phyloP scores from a whole-genome alignment of 1,284 basidiomycete genomes.

The Grifola frondosa region DNA sequence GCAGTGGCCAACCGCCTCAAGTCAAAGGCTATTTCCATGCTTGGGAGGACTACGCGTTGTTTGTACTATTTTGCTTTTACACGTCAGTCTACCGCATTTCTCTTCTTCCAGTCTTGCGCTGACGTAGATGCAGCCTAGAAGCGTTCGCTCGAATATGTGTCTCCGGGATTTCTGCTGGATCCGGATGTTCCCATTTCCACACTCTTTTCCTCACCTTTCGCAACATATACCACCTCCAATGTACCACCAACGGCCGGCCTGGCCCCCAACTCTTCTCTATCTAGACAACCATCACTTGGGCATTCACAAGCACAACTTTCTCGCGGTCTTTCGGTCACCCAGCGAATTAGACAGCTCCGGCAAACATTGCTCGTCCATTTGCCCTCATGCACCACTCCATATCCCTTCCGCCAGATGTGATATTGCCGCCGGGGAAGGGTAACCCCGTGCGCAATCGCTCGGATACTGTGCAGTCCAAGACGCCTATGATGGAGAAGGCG shows the following conservation, averaged over 20 bases:
- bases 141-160: constrained; percentile 88
- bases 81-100: constrained; percentile 56
- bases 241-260: constrained; percentile 30
- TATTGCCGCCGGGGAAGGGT: constrained; percentile 7
- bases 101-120: constrained; percentile 2
- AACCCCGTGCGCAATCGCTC: constrained; percentile 25
- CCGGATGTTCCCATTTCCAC: constrained; percentile 69
- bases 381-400: constrained; percentile 33
- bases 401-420: constrained; percentile 12
- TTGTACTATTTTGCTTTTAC: constrained; percentile 83
- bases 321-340: constrained; percentile 25
- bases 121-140: constrained; percentile 61
- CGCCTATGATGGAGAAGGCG: constrained; percentile 35
- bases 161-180: constrained; percentile 88
- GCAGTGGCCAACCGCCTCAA: constrained; percentile 42
- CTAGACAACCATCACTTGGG: constrained; percentile 34
- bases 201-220: constrained; percentile 49
- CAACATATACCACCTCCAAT: constrained; percentile 31
- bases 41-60: constrained; percentile 88
- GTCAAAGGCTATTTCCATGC: constrained; percentile 75
- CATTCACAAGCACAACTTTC: constrained; percentile 36
- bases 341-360: constrained; percentile 37
- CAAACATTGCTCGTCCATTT: constrained; percentile 45
- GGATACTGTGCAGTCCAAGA: constrained; percentile 32
- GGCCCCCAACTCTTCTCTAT: constrained; percentile 22